Percentiles rank a stretch among this genome's conserved stretches.
These are phyloP conservation scores for Cladophialophora yegresii DNA, from an alignment of 2,329 filamentous ascomycete species.

Conservation along the genomic window DNA sequence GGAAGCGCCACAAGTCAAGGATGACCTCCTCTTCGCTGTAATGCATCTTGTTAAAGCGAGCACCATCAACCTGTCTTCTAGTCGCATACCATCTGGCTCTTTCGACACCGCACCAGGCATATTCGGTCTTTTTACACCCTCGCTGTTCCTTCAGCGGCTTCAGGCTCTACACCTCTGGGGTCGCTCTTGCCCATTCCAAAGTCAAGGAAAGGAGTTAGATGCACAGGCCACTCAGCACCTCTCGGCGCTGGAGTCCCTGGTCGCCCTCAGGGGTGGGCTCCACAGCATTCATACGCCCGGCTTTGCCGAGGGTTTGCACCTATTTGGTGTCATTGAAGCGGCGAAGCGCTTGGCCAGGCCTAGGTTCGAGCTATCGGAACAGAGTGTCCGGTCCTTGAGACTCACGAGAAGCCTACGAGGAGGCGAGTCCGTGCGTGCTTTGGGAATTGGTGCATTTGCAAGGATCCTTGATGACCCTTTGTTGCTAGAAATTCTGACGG, in stretches of 20 bases:
- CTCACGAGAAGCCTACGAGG: neutral
- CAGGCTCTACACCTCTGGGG: slow-evolving; percentile 16
- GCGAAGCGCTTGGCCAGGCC: slow-evolving; percentile 2
- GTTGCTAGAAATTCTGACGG: slow-evolving; percentile 2
- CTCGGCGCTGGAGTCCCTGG: slow-evolving; percentile 3
- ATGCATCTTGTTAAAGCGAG: slow-evolving; percentile 12
- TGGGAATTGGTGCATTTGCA: neutral
- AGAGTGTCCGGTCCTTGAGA: neutral
- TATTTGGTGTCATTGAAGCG: slow-evolving; percentile 9
- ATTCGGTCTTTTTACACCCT: slow-evolving; percentile 4
- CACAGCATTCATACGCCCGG: slow-evolving; percentile 2
- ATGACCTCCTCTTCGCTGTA: slow-evolving; percentile 14
- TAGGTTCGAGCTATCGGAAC: slow-evolving; percentile 6
- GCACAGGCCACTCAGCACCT: neutral
- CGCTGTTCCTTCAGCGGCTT: slow-evolving; percentile 2
- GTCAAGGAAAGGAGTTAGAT: neutral
- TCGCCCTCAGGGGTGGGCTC: slow-evolving; percentile 9
- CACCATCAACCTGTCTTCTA: neutral
- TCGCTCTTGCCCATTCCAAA: neutral
- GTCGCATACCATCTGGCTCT: neutral
- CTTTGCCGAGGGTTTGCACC: slow-evolving; percentile 14
- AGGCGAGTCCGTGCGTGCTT: neutral
- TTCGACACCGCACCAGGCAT: neutral
- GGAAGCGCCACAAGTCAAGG: neutral
- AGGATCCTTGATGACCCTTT: neutral